Percentiles rank a stretch among this genome's conserved stretches.
These are phyloP conservation scores for Termitomyces sp. DNA, from an alignment of 768 basidiomycete genomes.

Conservation along the genomic window DNA sequence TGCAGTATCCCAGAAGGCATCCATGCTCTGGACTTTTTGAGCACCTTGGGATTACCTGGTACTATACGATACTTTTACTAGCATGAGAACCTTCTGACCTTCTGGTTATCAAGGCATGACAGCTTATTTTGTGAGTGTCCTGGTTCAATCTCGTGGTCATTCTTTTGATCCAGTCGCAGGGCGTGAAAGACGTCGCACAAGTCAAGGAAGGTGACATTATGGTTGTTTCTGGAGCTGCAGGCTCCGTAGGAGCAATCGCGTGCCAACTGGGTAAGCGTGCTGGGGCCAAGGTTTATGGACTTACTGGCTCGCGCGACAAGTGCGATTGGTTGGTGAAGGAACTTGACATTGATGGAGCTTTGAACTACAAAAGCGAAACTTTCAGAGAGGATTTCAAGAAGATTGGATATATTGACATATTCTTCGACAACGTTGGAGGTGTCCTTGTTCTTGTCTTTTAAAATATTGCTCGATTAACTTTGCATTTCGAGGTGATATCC, in stretches of 20 bases:
- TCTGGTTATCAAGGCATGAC: slow-evolving; percentile 58
- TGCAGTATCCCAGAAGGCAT: slow-evolving; percentile 58
- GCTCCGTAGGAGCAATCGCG: slow-evolving; percentile 79
- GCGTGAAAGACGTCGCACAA: slow-evolving; percentile 76
- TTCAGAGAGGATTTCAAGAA: slow-evolving; percentile 74
- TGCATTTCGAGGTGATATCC: slow-evolving; percentile 60
- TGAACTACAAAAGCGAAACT: slow-evolving; percentile 83
- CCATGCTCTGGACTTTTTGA: slow-evolving; percentile 74
- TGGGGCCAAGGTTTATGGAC: slow-evolving; percentile 83
- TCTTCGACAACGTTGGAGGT: slow-evolving; percentile 81
- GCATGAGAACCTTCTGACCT: not conserved
- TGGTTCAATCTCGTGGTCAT: not conserved
- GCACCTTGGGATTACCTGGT: slow-evolving; percentile 77
- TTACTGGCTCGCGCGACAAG: slow-evolving; percentile 84
- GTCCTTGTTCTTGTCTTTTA: slow-evolving; percentile 3
- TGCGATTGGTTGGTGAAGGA: slow-evolving; percentile 84
- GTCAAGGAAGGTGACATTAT: slow-evolving; percentile 84
- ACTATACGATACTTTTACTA: not conserved
- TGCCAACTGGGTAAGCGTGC: slow-evolving; percentile 82
- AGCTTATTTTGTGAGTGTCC: slow-evolving; percentile 75
- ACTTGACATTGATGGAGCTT: slow-evolving; percentile 74
- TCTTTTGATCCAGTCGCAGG: slow-evolving; percentile 41
- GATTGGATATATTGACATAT: slow-evolving; percentile 80
- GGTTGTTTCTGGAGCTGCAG: slow-evolving; percentile 88
- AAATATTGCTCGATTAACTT: not conserved